Base-by-base conservation (phyloP, 768 basidiomycete species). In the Coprinellus micaceus region DNA sequence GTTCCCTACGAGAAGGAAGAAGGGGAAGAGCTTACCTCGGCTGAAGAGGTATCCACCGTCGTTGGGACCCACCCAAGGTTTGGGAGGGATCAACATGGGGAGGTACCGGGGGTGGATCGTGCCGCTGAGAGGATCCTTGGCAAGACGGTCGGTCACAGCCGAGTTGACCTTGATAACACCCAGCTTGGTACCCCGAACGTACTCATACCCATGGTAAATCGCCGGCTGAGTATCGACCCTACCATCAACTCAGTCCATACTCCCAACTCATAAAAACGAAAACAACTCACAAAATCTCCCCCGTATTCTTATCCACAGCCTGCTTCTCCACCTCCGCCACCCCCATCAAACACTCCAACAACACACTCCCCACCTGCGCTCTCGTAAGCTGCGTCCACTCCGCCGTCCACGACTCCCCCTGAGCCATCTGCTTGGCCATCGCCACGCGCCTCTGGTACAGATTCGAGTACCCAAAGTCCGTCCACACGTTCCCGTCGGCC, bases 71-170 rank as follows among this genome's bases (percentile, higher is more conserved):
- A 89, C 64, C 96, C 95, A 98, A 0, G 92, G 91, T 60, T 86
- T 86, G 2, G 96, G 96, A 59, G 86, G 85, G 24, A 95, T 81
- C 6, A 99, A 79, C 97, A 98, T 99, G 9, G 96, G 96, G 22
- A 99, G 78, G 69, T 96, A 91, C 1, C 94, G 90, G 15, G 96
- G 94, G 71, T 96, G 94, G 17, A 98, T 75, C 0, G 88, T 82
- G 52, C 85, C 80, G 12, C 76, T 72, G 19, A 94, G 65, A 39
- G 71, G 77, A 58, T 98, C 95, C 56, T 82, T 84, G 2, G 91
- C 84, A 53, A 98, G 74, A 2, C 88, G 82, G 13, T 89, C 84
- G 2, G 86, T 75, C 4, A 98, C 88, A 3, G 79, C 83, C 0
- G 88, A 85, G 68, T 98, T 96, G 57, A 96, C 72, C 66, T 85